phyloP scores from a whole-genome alignment of 345 rosid species.

The Salix viminalis region DNA sequence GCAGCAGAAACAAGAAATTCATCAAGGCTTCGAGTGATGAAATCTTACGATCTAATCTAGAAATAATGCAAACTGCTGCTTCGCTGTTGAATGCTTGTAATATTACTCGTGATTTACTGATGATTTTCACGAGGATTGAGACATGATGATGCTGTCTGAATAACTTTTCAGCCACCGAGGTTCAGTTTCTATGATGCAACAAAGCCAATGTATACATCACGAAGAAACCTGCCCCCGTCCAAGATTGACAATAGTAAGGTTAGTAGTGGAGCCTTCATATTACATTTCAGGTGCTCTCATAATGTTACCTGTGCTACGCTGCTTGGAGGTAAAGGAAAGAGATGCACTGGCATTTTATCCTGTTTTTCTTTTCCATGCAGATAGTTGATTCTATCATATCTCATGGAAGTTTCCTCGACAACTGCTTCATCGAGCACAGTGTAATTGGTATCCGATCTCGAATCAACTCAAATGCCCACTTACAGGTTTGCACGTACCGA shows the following conservation, averaged over 20 bases:
- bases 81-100: background rate
- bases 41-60: no score
- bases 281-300: background rate
- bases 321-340: background rate
- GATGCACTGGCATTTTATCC: background rate
- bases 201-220: conserved; percentile 82
- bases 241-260: conserved; percentile 80
- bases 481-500: conserved; percentile 47
- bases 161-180: conserved; percentile 60
- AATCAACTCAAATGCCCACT: conserved; percentile 62
- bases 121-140: background rate
- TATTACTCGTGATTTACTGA: background rate
- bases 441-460: conserved; percentile 90
- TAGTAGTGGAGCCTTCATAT: conserved; percentile 6
- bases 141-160: background rate
- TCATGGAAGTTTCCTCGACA: conserved; percentile 78
- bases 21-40: no score
- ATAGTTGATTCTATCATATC: conserved; percentile 80
- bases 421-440: conserved; percentile 76
- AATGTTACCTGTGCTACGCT: background rate
- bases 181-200: conserved; percentile 93
- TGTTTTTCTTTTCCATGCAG: conserved; percentile 38
- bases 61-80: no score
- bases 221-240: conserved; percentile 89
- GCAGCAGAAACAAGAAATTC: no score